Evolutionary conservation across 2,329 filamentous ascomycete species (phyloP).

Genomic region (Rutstroemia sp.): DNA sequence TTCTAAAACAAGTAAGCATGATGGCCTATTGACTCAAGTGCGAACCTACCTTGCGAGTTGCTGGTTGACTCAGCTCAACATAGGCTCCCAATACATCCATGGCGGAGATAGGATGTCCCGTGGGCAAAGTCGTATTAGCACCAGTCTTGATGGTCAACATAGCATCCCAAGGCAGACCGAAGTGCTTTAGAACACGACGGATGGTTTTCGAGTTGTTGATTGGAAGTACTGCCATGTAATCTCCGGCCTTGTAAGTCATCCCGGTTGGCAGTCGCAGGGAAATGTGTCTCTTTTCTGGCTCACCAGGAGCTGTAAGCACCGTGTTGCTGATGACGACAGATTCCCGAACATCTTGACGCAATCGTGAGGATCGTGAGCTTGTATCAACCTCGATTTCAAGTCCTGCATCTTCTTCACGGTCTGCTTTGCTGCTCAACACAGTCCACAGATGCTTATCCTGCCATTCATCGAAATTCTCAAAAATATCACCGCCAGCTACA

Average conservation of each 20-base stretch:
- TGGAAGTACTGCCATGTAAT: slow-evolving; percentile 18
- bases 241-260: slow-evolving; percentile 15
- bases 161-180: slow-evolving; percentile 35
- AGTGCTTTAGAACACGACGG: slow-evolving; percentile 23
- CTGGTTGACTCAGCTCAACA: slow-evolving; percentile 52
- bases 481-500: slow-evolving; percentile 46
- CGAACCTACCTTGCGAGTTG: slow-evolving; percentile 37
- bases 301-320: slow-evolving; percentile 38
- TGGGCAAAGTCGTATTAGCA: slow-evolving; percentile 35
- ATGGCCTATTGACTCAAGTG: slow-evolving; percentile 8
- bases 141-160: slow-evolving; percentile 40
- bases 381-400: slow-evolving; percentile 11
- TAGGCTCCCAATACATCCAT: slow-evolving; percentile 48
- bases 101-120: slow-evolving; percentile 41
- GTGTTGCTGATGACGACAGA: slow-evolving; percentile 49
- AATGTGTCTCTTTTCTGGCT: slow-evolving; percentile 51
- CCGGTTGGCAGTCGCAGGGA: slow-evolving; percentile 30
- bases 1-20: slow-evolving; percentile 25
- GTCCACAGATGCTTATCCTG: slow-evolving; percentile 50
- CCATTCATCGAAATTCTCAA: slow-evolving; percentile 62
- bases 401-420: neutral
- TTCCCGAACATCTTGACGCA: slow-evolving; percentile 57
- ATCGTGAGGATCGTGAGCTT: slow-evolving; percentile 20
- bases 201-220: slow-evolving; percentile 13
- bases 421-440: slow-evolving; percentile 12